Conservation (phyloP, 768 basidiomycete species). For the Russula earlei region DNA sequence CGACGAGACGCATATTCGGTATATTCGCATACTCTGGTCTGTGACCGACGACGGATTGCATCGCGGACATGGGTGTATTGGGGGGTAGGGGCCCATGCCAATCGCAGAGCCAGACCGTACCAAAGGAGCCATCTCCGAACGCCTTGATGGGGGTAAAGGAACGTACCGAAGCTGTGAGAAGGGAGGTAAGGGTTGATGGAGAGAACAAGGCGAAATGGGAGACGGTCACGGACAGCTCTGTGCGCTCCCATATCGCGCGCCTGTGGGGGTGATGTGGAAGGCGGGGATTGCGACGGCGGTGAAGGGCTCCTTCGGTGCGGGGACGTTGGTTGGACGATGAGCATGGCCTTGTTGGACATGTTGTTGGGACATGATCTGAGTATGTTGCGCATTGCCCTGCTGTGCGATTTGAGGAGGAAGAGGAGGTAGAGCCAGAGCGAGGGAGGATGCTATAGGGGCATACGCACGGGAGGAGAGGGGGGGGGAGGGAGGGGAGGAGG, state of each 20-base stretch:
- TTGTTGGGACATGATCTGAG: conserved; percentile 42
- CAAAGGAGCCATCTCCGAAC: conserved; percentile 96
- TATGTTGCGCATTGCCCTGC: conserved; percentile 38
- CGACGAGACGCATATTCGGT: conserved; percentile 87
- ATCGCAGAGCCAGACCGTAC: conserved; percentile 97
- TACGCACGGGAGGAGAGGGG: conserved; percentile 17
- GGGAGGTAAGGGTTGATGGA: neutral
- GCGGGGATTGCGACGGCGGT: conserved; percentile 67
- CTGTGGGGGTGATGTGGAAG: conserved; percentile 59
- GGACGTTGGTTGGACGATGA: conserved; percentile 15
- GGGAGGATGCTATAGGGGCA: conserved; percentile 26
- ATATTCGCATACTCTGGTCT: conserved; percentile 92
- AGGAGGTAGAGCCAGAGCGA: conserved; percentile 42
- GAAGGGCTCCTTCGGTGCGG: conserved; percentile 46
- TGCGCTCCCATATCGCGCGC: conserved; percentile 59
- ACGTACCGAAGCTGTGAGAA: conserved; percentile 61
- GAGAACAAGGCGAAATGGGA: neutral
- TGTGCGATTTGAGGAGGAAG: conserved; percentile 15
- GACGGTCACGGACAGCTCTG: conserved; percentile 9
- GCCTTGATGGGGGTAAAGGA: conserved; percentile 94
- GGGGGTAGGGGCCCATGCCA: conserved; percentile 95
- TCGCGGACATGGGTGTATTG: conserved; percentile 83
- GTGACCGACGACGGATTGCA: conserved; percentile 91
- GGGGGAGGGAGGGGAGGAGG: conserved; percentile 38
- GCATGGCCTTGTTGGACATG: conserved; percentile 20